Evolutionary conservation across 257 asterid genomes (phyloP).

Genomic region (Fraxinus anomala): DNA sequence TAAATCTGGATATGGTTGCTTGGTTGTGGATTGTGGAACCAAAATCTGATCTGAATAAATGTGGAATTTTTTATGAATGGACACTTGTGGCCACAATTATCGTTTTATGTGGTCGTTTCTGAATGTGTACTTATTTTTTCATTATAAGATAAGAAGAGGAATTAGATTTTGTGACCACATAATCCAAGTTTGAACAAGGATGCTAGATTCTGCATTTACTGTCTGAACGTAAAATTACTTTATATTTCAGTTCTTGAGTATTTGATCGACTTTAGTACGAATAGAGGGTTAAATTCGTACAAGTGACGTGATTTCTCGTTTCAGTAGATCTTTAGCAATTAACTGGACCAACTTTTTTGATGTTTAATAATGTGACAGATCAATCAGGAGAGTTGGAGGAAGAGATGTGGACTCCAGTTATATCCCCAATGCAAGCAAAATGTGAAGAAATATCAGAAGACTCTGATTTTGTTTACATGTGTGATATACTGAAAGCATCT

Average conservation of each 20-base stretch:
- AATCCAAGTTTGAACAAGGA: conserved; percentile 33
- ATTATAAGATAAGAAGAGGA: conserved; percentile 19
- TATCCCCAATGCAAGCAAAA: conserved; percentile 37
- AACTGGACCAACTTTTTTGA: conserved; percentile 5
- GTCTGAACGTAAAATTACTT: conserved; percentile 13
- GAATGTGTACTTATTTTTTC: conserved; percentile 26
- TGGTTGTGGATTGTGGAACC: conserved; percentile 32
- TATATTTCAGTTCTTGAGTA: conserved; percentile 14
- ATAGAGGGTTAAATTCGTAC: no score
- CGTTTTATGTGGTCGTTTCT: conserved; percentile 45
- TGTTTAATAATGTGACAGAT: conserved; percentile 38
- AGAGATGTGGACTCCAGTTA: conserved; percentile 54
- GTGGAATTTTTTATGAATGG: conserved; percentile 26
- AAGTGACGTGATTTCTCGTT: no score
- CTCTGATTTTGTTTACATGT: conserved; percentile 57
- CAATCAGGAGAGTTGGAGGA: conserved; percentile 59
- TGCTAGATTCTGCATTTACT: conserved; percentile 24
- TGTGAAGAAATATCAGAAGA: conserved; percentile 40
- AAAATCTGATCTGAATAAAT: conserved; percentile 37
- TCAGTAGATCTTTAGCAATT: background rate
- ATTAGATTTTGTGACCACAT: conserved; percentile 38
- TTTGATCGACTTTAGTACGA: conserved; percentile 1
- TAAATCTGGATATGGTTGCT: conserved; percentile 23
- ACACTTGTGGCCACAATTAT: conserved; percentile 34
- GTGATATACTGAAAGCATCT: conserved; percentile 65